Percentiles rank a stretch among this genome's conserved stretches.
phyloP scores from a whole-genome alignment of 192 early-diverging fungal species.

The Coemansia sp. region DNA sequence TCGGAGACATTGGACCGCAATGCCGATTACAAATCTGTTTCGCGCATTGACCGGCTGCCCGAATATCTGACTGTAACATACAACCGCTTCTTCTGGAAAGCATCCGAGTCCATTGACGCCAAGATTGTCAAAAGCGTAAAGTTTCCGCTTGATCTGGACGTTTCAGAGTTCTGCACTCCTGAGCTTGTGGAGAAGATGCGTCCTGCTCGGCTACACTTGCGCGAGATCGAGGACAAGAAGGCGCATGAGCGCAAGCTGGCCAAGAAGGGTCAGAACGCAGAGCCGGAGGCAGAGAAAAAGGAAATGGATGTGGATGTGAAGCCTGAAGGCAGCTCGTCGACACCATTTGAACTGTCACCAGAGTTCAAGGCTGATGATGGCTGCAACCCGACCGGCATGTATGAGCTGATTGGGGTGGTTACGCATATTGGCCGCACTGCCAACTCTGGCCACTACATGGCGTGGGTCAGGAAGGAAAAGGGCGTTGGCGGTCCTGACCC shows the following conservation, averaged over 20 bases:
- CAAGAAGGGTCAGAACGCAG: background rate
- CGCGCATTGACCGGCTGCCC: conserved; percentile 81
- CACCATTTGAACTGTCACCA: conserved; percentile 58
- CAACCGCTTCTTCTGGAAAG: conserved; percentile 96
- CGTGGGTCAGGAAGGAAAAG: conserved; percentile 82
- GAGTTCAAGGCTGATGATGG: conserved; percentile 79
- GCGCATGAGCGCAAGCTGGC: conserved; percentile 57
- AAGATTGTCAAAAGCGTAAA: conserved; percentile 96
- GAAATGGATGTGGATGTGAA: conserved; percentile 33
- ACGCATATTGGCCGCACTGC: conserved; percentile 94
- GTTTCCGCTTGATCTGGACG: conserved; percentile 91
- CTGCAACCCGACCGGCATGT: conserved; percentile 82
- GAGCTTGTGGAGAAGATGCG: conserved; percentile 76
- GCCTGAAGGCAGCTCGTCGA: background rate
- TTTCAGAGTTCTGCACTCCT: conserved; percentile 79
- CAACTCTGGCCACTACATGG: conserved; percentile 95
- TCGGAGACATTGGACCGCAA: conserved; percentile 77
- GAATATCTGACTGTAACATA: conserved; percentile 87
- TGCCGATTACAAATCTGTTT: conserved; percentile 75
- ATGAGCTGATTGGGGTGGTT: conserved; percentile 90
- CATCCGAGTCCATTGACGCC: conserved; percentile 70
- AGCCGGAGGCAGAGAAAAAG: background rate
- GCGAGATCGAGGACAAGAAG: conserved; percentile 71
- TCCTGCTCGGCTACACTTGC: conserved; percentile 62
- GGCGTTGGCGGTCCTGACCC: conserved; percentile 52